These are phyloP conservation scores for Haematococcus sp. DNA, from an alignment of 139 green algal species.

Conservation along the genomic window DNA sequence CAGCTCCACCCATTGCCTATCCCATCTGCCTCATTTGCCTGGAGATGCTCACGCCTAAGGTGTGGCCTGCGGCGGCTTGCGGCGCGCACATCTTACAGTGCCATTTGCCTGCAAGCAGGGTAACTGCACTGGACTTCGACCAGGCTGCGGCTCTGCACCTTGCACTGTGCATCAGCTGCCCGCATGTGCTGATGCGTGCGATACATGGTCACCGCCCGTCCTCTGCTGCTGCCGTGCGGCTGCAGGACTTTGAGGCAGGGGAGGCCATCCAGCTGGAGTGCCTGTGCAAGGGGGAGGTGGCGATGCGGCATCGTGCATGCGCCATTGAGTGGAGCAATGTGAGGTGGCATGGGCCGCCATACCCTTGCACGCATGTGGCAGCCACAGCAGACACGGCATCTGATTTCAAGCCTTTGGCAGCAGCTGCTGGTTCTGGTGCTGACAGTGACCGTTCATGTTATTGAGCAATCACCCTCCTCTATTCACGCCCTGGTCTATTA, in stretches of 20 bases:
- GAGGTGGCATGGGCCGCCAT: too few species aligned
- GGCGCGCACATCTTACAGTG: too few species aligned
- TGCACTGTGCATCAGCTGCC: too few species aligned
- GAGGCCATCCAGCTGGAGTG: slow-evolving; percentile 73
- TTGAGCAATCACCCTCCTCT: not conserved
- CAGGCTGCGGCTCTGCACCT: too few species aligned
- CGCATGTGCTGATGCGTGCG: too few species aligned
- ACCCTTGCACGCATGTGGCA: slow-evolving; percentile 19
- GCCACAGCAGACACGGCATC: not conserved
- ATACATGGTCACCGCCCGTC: too few species aligned
- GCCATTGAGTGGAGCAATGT: slow-evolving; percentile 83
- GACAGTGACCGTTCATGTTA: not conserved
- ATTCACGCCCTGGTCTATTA: not conserved
- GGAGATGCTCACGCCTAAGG: slow-evolving; percentile 60
- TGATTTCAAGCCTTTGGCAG: not conserved
- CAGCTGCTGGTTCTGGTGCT: not conserved
- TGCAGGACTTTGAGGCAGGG: slow-evolving; percentile 56
- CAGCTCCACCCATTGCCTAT: too few species aligned
- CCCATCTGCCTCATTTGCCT: slow-evolving; percentile 81
- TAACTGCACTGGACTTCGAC: too few species aligned
- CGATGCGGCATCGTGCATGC: slow-evolving; percentile 73
- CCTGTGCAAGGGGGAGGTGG: slow-evolving; percentile 75
- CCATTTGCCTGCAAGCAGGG: too few species aligned
- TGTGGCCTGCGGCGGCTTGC: not conserved
- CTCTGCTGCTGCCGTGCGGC: too few species aligned